Base-by-base conservation (phyloP, 2,329 filamentous ascomycete genomes). In the Cladophialophora carrionii region DNA sequence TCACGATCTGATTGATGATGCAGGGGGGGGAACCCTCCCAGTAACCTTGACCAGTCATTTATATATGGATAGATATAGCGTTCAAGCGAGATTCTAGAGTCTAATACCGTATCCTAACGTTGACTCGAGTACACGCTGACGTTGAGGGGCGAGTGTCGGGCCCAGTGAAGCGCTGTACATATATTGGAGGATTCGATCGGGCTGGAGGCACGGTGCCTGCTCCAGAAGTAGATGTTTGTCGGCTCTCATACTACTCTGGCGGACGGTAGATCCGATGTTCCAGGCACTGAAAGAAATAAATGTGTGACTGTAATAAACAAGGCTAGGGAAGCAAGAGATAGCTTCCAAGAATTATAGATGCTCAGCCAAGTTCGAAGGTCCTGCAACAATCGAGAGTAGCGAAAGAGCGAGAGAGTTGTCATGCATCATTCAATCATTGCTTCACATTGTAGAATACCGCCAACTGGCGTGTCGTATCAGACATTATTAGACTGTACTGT, bases 1-100 rank as follows among this genome's bases (percentile, higher is more conserved):
- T 69, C 41, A 64, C 60, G 60, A 60, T 69, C 57, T 69, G 37
- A 31, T 31, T 69, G 37, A 31, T 31, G n/a, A 54, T 12, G 26
- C n/a, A 4, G 12, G 5, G 12, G 48, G 14, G 48, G 9, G 3
- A 29, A 6, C 3, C 6, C 12, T 29, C 26, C 20, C 48, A 24
- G 48, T 29, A 52, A 52, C 22, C 22, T 10, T 54, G 48, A 8
- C 17, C 17, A 29, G 48, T 26, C 48, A 12, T 24, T 24, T 26
- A 51, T 29, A 29, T 29, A 29, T 29, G 34, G 34, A 8, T 41
- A 41, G 34, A 41, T 24, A 51, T 20, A 51, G 48, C 48, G 48
- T 51, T 51, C 48, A 51, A 51, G 48, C 48, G 48, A 51, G 48
- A 26, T 51, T 26, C 9, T 20, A 3, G 26, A 14, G n/a, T 12